Conservation (phyloP, 208 protist genomes). For the Phytomonas serpens region DNA sequence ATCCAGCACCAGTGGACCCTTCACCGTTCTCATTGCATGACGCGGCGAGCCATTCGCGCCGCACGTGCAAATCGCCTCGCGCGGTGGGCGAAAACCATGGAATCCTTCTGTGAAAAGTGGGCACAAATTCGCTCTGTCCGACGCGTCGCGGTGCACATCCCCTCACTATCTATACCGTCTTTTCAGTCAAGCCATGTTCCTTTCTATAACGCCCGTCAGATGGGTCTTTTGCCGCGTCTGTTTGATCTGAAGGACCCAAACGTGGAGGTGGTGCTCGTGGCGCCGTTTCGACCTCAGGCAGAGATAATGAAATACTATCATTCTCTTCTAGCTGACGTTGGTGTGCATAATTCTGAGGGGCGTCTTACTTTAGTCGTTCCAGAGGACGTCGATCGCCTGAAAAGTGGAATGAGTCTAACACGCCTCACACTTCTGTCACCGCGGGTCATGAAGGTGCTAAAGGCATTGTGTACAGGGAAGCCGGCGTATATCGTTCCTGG, state of each 20-base stretch:
- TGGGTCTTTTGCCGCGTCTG: constrained; percentile 77
- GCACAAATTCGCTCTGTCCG: constrained; percentile 41
- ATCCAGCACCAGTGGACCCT: constrained; percentile 83
- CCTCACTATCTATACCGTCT: constrained; percentile 74
- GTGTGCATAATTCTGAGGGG: constrained; percentile 39
- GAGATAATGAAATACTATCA: constrained; percentile 81
- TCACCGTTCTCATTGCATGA: constrained; percentile 63
- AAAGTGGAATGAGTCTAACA: constrained; percentile 66
- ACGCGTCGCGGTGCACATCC: constrained; percentile 77
- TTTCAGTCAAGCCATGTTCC: constrained; percentile 72
- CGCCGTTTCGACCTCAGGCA: constrained; percentile 61
- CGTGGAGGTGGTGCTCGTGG: constrained; percentile 75
- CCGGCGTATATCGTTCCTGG: constrained; percentile 78
- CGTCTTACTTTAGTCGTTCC: constrained; percentile 76
- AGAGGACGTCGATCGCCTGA: constrained; percentile 62
- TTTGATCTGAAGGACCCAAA: constrained; percentile 68
- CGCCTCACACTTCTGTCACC: constrained; percentile 57
- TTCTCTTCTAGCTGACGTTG: constrained; percentile 51
- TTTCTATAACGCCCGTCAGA: constrained; percentile 70
- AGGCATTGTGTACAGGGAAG: constrained; percentile 45
- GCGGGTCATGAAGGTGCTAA: constrained; percentile 78
- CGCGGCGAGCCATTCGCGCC: constrained; percentile 55
- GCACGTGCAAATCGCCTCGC: constrained; percentile 40
- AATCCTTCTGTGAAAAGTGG: constrained; percentile 65
- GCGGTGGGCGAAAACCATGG: constrained; percentile 79